These are phyloP conservation scores for Mayamaea pseudoterrestris DNA, from an alignment of 108 stramenopile species.

Conservation along the genomic window DNA sequence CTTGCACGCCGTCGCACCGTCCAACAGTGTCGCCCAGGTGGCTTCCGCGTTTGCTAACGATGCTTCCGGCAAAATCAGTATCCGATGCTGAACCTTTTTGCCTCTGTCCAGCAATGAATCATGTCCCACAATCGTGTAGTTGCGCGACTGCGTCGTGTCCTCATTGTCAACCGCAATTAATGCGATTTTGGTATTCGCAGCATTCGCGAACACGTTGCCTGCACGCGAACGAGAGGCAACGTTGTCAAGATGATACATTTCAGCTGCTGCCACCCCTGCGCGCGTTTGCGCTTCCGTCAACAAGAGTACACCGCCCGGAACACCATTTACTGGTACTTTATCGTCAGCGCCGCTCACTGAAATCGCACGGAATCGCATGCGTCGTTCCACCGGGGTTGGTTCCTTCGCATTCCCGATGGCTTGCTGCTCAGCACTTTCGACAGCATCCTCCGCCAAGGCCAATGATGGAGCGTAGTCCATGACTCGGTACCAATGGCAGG, in stretches of 20 bases:
- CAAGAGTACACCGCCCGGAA: slow-evolving; percentile 23
- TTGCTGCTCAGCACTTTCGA: slow-evolving; percentile 11
- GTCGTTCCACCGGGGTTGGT: slow-evolving; percentile 31
- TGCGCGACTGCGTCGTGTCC: slow-evolving; percentile 12
- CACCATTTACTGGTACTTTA: too few species aligned
- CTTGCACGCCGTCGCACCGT: slow-evolving; percentile 4
- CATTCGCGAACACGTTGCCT: slow-evolving; percentile 29
- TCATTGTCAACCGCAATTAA: slow-evolving; percentile 21
- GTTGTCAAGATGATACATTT: too few species aligned
- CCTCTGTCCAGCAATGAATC: slow-evolving; percentile 15
- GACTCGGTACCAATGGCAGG: slow-evolving; percentile 57
- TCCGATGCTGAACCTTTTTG: slow-evolving; percentile 13
- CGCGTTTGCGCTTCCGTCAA: slow-evolving; percentile 71
- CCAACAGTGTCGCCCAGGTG: slow-evolving; percentile 57
- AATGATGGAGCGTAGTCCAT: slow-evolving; percentile 38
- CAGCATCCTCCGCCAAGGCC: too few species aligned
- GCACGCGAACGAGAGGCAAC: too few species aligned
- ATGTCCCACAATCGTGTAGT: slow-evolving; percentile 22
- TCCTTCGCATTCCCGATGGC: slow-evolving; percentile 7
- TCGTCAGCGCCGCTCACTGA: slow-evolving; percentile 23
- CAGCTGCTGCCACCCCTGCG: slow-evolving; percentile 67
- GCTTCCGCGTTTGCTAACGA: slow-evolving; percentile 3
- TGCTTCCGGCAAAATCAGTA: slow-evolving; percentile 23
- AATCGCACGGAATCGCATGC: slow-evolving; percentile 57
- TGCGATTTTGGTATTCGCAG: slow-evolving; percentile 14